These are phyloP conservation scores for Colletotrichum sp. DNA, from an alignment of 2,329 filamentous ascomycete species.

Conservation along the genomic window DNA sequence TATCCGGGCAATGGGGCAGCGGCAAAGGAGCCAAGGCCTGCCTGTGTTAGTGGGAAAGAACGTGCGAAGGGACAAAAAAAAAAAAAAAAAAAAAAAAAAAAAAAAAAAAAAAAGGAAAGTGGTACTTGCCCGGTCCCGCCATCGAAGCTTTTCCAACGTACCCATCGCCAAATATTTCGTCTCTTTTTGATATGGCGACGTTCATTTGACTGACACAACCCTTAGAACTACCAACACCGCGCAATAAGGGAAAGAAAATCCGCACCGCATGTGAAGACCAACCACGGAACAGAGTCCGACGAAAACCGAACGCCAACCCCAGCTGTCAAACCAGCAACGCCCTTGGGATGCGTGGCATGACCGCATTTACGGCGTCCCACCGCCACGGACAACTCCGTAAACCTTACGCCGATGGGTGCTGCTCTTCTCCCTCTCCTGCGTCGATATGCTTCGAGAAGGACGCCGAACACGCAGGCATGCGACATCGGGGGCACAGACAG, in stretches of 20 bases:
- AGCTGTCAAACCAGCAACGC: not conserved
- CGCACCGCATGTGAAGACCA: not conserved
- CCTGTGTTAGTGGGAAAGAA: not conserved
- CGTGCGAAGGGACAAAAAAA: not conserved
- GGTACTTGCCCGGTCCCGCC: not conserved
- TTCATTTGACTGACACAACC: not conserved
- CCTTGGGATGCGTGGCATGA: not conserved
- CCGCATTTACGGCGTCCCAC: not conserved
- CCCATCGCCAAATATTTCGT: not conserved
- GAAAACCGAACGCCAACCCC: not conserved
- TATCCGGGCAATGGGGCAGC: not conserved
- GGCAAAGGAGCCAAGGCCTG: not conserved
- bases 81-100: not conserved
- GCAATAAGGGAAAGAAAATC: not conserved
- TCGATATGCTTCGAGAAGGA: slow-evolving; percentile 9
- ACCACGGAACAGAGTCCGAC: not conserved
- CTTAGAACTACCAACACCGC: not conserved
- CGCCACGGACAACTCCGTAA: not conserved
- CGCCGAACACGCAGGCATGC: not conserved
- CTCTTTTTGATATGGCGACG: not conserved
- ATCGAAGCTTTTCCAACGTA: not conserved
- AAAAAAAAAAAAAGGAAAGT: not conserved
- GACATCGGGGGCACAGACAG: not conserved
- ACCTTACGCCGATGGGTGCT: not conserved
- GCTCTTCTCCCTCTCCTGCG: not conserved